Evolutionary conservation across 2,329 filamentous ascomycete genomes (phyloP), one percentile per base, ranked within the genome.

Genomic region (Chalara sp.): DNA sequence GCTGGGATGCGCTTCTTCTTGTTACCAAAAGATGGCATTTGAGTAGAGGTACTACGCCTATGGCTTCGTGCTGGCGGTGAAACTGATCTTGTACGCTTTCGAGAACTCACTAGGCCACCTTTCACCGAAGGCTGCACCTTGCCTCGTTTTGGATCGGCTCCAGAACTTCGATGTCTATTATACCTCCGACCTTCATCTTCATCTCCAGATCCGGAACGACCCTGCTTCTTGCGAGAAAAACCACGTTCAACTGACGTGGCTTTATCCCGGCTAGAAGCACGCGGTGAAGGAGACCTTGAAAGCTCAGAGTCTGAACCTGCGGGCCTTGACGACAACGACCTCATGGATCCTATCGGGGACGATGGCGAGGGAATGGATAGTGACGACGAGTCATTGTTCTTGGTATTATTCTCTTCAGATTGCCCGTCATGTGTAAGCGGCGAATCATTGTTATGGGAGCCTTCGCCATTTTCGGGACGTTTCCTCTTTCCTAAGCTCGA

Each of bases 1-100:
- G 79, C 76, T 6, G 83, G 80, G 29, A 79, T 65, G 44, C 76
- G 79, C 66, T 76, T 80, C 66, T 83, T 84, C 68, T 84, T 85
- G 52, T 74, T 69, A 47, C 72, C 69, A 33, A 81, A 64, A 68
- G 76, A 71, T 1, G 78, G 73, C 21, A 84, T 71, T 60, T 86
- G 83, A 0, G 79, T 83, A 2, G 84, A 87, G 31, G 74, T 70
- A 57, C 83, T 85, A 53, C 84, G 76, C 48, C 82, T 76, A 63
- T 87, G 84, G 31, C 68, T 64, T 58, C 77, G 76, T 46, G 71
- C 65, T 45, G 74, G 78, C 8, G 84, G 84, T 13, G 84, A 87
- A 21, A 73, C 68, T 7, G 84, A 87, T 50, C 61, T 53, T 12
- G 61, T 61, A 41, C 58, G 58, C 43, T 61, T 60, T 39, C 55